phyloP scores from a whole-genome alignment of 2,329 filamentous ascomycete species.

The Clarireedia paspali region DNA sequence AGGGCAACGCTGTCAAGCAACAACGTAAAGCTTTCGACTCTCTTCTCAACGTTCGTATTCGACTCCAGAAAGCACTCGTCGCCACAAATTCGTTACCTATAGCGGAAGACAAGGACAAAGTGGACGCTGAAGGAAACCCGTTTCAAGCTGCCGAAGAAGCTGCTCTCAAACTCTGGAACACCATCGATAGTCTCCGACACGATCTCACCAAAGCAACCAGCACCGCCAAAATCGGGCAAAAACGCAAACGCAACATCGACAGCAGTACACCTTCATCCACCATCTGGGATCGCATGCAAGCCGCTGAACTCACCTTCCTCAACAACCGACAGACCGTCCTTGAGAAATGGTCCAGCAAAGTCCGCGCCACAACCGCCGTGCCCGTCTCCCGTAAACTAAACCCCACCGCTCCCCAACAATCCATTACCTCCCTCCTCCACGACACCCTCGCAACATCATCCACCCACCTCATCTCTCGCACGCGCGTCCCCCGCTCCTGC shows the following conservation, averaged over 20 bases:
- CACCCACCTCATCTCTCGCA: slow-evolving; percentile 61
- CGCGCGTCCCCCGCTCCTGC: slow-evolving; percentile 66
- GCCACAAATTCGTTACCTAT: slow-evolving; percentile 66
- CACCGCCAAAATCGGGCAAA: slow-evolving; percentile 42
- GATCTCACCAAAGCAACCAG: slow-evolving; percentile 45
- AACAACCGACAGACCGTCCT: slow-evolving; percentile 63
- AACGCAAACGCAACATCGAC: slow-evolving; percentile 51
- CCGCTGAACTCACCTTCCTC: slow-evolving; percentile 51
- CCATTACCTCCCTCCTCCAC: slow-evolving; percentile 59
- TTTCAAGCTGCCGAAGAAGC: slow-evolving; percentile 78
- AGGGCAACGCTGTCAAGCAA: slow-evolving; percentile 77
- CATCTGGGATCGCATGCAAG: slow-evolving; percentile 66
- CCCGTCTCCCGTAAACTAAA: slow-evolving; percentile 52
- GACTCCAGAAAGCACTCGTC: slow-evolving; percentile 83
- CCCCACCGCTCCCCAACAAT: slow-evolving; percentile 43
- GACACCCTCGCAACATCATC: slow-evolving; percentile 55
- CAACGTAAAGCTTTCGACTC: slow-evolving; percentile 84
- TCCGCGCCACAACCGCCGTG: slow-evolving; percentile 51
- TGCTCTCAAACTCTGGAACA: slow-evolving; percentile 77
- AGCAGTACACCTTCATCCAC: slow-evolving; percentile 50
- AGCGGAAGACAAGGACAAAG: slow-evolving; percentile 35
- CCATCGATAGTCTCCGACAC: slow-evolving; percentile 62
- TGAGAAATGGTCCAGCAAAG: slow-evolving; percentile 85
- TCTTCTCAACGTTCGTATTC: slow-evolving; percentile 82
- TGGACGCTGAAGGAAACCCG: slow-evolving; percentile 36